Base-by-base conservation (phyloP, 441 rosid species). In the Jatropha multifida region DNA sequence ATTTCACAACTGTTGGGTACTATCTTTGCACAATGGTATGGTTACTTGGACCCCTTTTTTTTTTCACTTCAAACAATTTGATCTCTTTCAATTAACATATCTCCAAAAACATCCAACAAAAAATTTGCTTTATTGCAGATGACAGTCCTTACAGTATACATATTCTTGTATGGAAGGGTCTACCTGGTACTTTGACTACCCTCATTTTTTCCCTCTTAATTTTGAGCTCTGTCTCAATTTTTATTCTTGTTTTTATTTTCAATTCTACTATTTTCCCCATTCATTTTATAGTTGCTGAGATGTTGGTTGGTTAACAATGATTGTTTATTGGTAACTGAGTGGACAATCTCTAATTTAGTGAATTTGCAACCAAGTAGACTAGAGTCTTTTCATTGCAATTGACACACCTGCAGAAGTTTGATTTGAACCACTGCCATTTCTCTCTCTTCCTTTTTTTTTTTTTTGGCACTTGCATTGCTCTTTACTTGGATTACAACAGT, bases 21-120 rank as follows among this genome's bases (percentile, higher is more conserved):
- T 93, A 95, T 79, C 91, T 95, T 68, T 95, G 99, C 88, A 95
- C 99, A 74, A 95, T 95, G 99, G 99, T 93, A 86, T 73, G 73
- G 27, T 74, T 62, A 20, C 73, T 76, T 59, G 62, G 26, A 44
- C 23, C 17, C 54, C 9, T 41, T 61, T 26, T 15, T 32, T 65
- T 40, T 71, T 26, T 77, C 18, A 61, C 55, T 76, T 61, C 42
- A 38, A 68, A 48, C 41, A 3, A 42, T 62, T 81, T 74, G 60
- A 69, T 81, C 7, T 2, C 23, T 40, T 72, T 80, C 32, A 69
- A 71, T 58, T 80, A 17, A 46, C 52, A 72, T n/a, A 13, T 77
- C 80, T 74, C 46, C 37, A 9, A 63, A 70, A 75, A 63, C 72
- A 37, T 77, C 81, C 85, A 58, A 68, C 32, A 76, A 51, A 70